Conservation (phyloP, 2,329 filamentous ascomycete species). For the Botrytis porri region DNA sequence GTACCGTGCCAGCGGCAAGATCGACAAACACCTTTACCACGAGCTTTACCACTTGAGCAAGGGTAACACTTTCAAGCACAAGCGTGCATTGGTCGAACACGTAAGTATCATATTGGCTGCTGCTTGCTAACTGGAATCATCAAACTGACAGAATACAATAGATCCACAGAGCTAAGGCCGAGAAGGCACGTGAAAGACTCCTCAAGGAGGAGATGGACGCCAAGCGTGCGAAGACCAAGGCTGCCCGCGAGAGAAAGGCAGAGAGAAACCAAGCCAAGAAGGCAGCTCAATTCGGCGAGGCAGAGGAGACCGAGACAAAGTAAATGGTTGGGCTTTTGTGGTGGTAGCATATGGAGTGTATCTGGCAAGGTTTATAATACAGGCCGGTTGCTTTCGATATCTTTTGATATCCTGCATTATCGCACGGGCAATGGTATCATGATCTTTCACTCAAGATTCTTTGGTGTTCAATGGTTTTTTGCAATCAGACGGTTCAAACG, state of each 20-base stretch:
- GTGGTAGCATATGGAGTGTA: constrained; percentile 38
- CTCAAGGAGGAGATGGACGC: constrained; percentile 99
- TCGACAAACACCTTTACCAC: constrained; percentile 99
- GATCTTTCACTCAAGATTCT: constrained; percentile 29
- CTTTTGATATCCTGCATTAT: constrained; percentile 38
- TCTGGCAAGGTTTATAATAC: constrained; percentile 37
- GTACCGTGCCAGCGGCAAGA: constrained; percentile 99
- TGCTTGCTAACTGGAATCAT: neutral
- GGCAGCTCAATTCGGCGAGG: constrained; percentile 75
- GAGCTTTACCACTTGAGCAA: constrained; percentile 99
- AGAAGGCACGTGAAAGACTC: constrained; percentile 92
- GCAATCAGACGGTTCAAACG: constrained; percentile 20
- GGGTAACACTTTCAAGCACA: constrained; percentile 99
- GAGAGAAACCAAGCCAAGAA: constrained; percentile 91
- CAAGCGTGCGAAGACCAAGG: constrained; percentile 99
- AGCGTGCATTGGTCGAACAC: constrained; percentile 99
- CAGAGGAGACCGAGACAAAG: constrained; percentile 45
- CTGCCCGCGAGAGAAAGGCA: constrained; percentile 95
- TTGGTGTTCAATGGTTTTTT: constrained; percentile 22
- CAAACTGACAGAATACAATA: constrained; percentile 43
- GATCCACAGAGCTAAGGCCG: constrained; percentile 99
- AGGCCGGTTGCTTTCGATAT: constrained; percentile 38
- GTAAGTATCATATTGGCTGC: constrained; percentile 62
- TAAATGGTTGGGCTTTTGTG: constrained; percentile 35
- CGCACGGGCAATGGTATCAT: constrained; percentile 40